Evolutionary conservation across 2,329 filamentous ascomycete species (phyloP).

Genomic region (Fusarium drepaniforme): DNA sequence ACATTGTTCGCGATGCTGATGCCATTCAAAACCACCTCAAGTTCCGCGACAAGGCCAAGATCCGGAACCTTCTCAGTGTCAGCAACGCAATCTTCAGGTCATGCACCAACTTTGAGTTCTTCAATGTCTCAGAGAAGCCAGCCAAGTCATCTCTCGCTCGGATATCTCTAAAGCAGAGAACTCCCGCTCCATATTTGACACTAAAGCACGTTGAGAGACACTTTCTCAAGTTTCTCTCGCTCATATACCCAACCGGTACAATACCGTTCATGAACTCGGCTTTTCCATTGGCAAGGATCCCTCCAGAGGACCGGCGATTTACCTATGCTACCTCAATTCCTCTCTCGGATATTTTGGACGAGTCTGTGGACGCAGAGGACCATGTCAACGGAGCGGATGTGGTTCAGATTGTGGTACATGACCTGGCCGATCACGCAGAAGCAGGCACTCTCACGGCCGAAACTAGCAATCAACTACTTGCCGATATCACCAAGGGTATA

Average conservation of each 20-base stretch:
- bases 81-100: slow-evolving; percentile 70
- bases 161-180: slow-evolving; percentile 47
- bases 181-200: slow-evolving; percentile 71
- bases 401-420: slow-evolving; percentile 68
- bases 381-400: slow-evolving; percentile 76
- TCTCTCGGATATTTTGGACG: slow-evolving; percentile 66
- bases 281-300: slow-evolving; percentile 73
- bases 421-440: slow-evolving; percentile 27
- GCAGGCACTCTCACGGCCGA: slow-evolving; percentile 29
- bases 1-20: slow-evolving; percentile 73
- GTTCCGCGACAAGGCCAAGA: slow-evolving; percentile 66
- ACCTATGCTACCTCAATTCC: slow-evolving; percentile 76
- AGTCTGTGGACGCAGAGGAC: slow-evolving; percentile 70
- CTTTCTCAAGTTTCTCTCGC: slow-evolving; percentile 76
- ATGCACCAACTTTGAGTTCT: slow-evolving; percentile 82
- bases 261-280: slow-evolving; percentile 72
- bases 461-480: slow-evolving; percentile 51
- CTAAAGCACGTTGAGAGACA: slow-evolving; percentile 77
- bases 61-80: slow-evolving; percentile 69
- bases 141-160: slow-evolving; percentile 40
- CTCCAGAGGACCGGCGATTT: slow-evolving; percentile 70
- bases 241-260: slow-evolving; percentile 66
- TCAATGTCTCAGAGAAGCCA: slow-evolving; percentile 74
- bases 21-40: slow-evolving; percentile 74
- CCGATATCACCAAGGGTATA: slow-evolving; percentile 68